phyloP scores from a whole-genome alignment of 495 filamentous ascomycete genomes.

The Hypoxylon lienhwacheense region DNA sequence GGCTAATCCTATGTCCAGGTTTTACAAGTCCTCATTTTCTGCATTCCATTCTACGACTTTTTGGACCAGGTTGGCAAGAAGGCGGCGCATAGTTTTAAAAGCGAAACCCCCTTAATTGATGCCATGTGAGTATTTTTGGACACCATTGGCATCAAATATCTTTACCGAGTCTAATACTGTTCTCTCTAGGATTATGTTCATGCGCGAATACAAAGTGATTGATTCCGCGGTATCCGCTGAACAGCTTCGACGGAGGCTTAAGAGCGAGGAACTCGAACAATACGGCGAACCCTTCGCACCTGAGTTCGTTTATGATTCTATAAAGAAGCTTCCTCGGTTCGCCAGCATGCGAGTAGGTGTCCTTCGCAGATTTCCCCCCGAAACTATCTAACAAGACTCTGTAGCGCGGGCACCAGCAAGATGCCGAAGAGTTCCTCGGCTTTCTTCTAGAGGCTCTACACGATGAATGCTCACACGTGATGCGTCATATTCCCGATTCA shows the following conservation, averaged over 20 bases:
- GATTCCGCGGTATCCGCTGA: slow-evolving; percentile 75
- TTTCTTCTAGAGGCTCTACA: slow-evolving; percentile 92
- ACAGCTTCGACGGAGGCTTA: slow-evolving; percentile 70
- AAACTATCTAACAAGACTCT: slow-evolving; percentile 36
- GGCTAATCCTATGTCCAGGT: slow-evolving; percentile 56
- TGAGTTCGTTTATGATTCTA: slow-evolving; percentile 93
- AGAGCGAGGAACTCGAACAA: slow-evolving; percentile 80
- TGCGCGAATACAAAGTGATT: slow-evolving; percentile 87
- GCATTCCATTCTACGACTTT: slow-evolving; percentile 91
- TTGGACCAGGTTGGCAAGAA: slow-evolving; percentile 83
- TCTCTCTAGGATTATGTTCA: slow-evolving; percentile 79
- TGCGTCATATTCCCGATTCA: slow-evolving; percentile 54
- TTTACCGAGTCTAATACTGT: slow-evolving; percentile 24
- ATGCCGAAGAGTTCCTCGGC: slow-evolving; percentile 95
- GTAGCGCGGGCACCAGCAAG: slow-evolving; percentile 92
- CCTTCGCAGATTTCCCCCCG: slow-evolving; percentile 1
- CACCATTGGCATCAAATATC: not conserved
- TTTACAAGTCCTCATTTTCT: slow-evolving; percentile 90
- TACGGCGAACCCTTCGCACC: slow-evolving; percentile 91
- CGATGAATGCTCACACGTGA: slow-evolving; percentile 82
- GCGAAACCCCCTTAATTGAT: slow-evolving; percentile 90
- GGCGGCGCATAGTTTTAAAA: slow-evolving; percentile 88
- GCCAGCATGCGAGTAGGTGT: slow-evolving; percentile 79
- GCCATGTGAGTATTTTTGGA: slow-evolving; percentile 70
- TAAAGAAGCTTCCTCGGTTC: slow-evolving; percentile 82